Evolutionary conservation across 1,284 basidiomycete species (phyloP).

Genomic region (Rhodofomes roseus): DNA sequence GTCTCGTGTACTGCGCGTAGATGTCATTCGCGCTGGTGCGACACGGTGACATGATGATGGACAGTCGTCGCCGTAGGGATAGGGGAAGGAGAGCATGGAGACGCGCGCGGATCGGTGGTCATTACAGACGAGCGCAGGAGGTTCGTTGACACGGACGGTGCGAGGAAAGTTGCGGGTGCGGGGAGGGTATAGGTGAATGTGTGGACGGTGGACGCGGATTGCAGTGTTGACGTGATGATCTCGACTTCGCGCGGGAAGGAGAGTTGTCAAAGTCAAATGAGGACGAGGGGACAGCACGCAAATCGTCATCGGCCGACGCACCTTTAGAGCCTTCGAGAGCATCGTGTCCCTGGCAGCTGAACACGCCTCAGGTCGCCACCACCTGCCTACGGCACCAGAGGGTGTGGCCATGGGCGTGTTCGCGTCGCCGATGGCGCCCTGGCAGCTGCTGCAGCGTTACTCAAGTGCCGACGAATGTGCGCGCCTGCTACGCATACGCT

Average conservation of each 20-base stretch:
- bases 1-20: too few relatives aligned
- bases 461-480: too few relatives aligned
- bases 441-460: too few relatives aligned
- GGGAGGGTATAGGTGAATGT: slow-evolving; percentile 86
- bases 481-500: too few relatives aligned
- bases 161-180: slow-evolving; percentile 67
- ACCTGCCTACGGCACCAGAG: slow-evolving; percentile 87
- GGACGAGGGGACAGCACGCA: not conserved
- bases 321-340: slow-evolving; percentile 88
- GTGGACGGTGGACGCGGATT: slow-evolving; percentile 90
- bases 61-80: slow-evolving; percentile 70
- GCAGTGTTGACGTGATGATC: slow-evolving; percentile 87
- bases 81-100: slow-evolving; percentile 55
- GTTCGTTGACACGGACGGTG: slow-evolving; percentile 65
- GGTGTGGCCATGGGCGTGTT: too few relatives aligned
- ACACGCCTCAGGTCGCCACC: slow-evolving; percentile 87
- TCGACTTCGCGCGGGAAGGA: slow-evolving; percentile 92
- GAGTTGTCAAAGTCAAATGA: slow-evolving; percentile 41
- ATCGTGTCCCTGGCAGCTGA: slow-evolving; percentile 74
- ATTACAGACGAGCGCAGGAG: slow-evolving; percentile 70
- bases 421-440: too few relatives aligned
- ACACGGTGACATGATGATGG: too few relatives aligned
- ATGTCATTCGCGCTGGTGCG: too few relatives aligned
- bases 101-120: slow-evolving; percentile 40
- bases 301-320: slow-evolving; percentile 28